These are phyloP conservation scores for Avena atlantica DNA, from an alignment of 176 grass and related monocot genomes.

Conservation along the genomic window DNA sequence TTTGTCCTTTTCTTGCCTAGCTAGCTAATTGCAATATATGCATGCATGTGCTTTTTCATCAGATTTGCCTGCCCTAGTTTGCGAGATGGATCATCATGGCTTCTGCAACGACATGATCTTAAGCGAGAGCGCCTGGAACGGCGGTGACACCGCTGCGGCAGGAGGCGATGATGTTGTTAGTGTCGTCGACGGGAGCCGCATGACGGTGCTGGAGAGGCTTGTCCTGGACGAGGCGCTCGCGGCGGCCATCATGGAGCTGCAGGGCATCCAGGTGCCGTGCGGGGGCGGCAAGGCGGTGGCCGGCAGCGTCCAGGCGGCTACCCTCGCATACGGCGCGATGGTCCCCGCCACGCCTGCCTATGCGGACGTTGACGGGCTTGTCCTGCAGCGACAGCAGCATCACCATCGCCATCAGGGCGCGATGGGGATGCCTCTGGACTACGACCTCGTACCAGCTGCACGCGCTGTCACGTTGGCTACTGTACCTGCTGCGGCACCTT, in stretches of 20 bases:
- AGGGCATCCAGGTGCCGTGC: conserved; percentile 36
- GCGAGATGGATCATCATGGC: conserved; percentile 51
- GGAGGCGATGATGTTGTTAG: neutral
- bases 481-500: too few species aligned
- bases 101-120: conserved; percentile 63
- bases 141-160: neutral
- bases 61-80: conserved; percentile 39
- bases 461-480: conserved; percentile 31
- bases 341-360: conserved; percentile 38
- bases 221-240: conserved; percentile 68
- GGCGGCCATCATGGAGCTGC: conserved; percentile 61
- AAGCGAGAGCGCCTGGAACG: conserved; percentile 41
- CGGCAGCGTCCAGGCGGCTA: neutral
- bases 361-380: conserved; percentile 47
- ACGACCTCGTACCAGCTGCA: conserved; percentile 52
- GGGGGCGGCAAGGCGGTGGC: conserved; percentile 1
- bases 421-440: conserved; percentile 50
- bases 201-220: conserved; percentile 58
- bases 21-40: neutral
- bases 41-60: conserved; percentile 2
- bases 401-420: conserved; percentile 48
- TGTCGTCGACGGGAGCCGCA: conserved; percentile 16
- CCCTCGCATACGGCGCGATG: conserved; percentile 38
- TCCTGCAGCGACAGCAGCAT: conserved; percentile 63
- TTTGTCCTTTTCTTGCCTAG: neutral